Base-by-base conservation (phyloP, 2,329 filamentous ascomycete genomes). In the Alternaria arborescens region DNA sequence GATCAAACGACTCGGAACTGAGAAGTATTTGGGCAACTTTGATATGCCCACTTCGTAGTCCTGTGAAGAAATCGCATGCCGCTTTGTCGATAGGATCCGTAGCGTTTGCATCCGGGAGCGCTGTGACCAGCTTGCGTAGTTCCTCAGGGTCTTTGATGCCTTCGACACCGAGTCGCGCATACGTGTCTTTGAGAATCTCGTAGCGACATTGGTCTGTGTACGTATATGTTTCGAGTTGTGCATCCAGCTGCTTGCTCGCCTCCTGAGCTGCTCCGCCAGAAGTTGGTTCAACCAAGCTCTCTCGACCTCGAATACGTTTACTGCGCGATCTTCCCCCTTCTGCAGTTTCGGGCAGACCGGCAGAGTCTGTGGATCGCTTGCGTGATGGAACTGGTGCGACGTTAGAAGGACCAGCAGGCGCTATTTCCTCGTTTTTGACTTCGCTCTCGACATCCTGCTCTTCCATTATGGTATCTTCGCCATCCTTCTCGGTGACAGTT, bases 291-390 rank as follows among this genome's bases (percentile, higher is more conserved):
- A 79, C 81, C 51, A 84, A 80, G 8, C 85, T 85, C 64, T 88
- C 87, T 62, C 88, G 82, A 30, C 86, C 86, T 53, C 87, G 84
- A 18, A 87, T 84, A 36, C 88, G 83, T 69, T 87, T 87, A 72
- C 87, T 89, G 68, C 87, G 87, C 12, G 80, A 78, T 48, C 87
- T 82, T 20, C 83, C 82, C 51, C 84, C 84, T 61, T 89, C 87
- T 12, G 79, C 79, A 12, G 81, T 82, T 52, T 89, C 88, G 2
- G 87, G 82, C 28, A 88, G 80, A 10, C 85, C 86, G 50, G 86
- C 85, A 20, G 84, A 86, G 52, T 88, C 85, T 14, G 85, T 86
- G 3, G 87, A 89, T 58, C 88, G 81, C 73, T 90, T 90, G 20
- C 87, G 82, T 22, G 82, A 82, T 11, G 79, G 78, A 5, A 77